A percentile compares a stretch with the other conserved stretches of the same genome.
Evolutionary conservation across 2,329 filamentous ascomycete species (phyloP).

Genomic region (Ceratocystis diversiconidia): DNA sequence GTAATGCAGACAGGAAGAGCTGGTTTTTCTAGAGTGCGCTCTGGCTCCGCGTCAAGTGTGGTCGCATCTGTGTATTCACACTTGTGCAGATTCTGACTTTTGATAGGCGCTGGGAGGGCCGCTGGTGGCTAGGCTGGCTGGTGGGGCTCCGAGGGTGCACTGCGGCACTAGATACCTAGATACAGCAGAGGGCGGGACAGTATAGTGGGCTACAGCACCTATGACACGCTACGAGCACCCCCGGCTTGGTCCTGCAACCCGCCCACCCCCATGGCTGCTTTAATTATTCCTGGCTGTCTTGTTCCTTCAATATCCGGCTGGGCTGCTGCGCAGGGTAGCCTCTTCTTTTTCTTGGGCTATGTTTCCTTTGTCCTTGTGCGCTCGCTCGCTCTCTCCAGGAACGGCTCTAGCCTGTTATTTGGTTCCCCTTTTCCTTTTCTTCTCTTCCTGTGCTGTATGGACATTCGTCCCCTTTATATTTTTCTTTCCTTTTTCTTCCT

Average conservation of each 20-base stretch:
- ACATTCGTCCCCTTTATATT: background rate
- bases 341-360: background rate
- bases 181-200: background rate
- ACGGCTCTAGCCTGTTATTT: background rate
- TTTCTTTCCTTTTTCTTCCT: background rate
- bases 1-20: too few relatives aligned
- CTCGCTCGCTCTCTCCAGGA: background rate
- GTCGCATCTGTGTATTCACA: too few relatives aligned
- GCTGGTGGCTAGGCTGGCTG: too few relatives aligned
- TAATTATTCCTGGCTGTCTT: background rate
- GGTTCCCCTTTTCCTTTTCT: background rate
- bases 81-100: too few relatives aligned
- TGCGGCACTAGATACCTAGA: background rate
- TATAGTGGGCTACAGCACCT: background rate
- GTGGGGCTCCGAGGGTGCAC: background rate
- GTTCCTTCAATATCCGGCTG: conserved; percentile 6
- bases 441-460: background rate
- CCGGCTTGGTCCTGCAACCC: background rate
- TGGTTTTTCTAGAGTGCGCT: too few relatives aligned
- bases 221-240: background rate
- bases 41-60: too few relatives aligned
- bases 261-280: background rate
- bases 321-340: conserved; percentile 4
- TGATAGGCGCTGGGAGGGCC: too few relatives aligned
- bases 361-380: background rate